Conservation (phyloP, 306 rosid species). For the Castanea crenata region DNA sequence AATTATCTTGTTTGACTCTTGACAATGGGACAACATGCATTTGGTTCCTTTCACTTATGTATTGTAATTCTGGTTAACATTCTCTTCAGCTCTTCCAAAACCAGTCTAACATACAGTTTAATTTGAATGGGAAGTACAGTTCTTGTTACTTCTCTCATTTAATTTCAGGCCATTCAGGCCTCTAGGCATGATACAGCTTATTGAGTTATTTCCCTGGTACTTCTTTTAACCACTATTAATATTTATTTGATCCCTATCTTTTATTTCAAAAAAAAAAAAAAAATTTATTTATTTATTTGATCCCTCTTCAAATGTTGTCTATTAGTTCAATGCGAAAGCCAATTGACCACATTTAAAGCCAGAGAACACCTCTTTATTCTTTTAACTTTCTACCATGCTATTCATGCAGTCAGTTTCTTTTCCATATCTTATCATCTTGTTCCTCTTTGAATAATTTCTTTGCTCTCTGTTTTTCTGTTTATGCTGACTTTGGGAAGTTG, state of each 20-base stretch:
- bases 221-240: neutral
- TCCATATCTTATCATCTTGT: neutral
- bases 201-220: neutral
- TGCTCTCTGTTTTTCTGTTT: neutral
- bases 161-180: neutral
- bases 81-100: neutral
- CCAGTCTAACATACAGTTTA: neutral
- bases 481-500: neutral
- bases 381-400: neutral
- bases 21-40: neutral
- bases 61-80: neutral
- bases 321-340: neutral
- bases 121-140: neutral
- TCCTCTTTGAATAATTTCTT: neutral
- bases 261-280: no score
- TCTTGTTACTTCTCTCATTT: neutral
- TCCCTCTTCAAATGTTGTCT: neutral
- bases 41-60: neutral
- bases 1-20: neutral
- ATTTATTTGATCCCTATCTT: neutral
- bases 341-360: neutral
- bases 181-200: neutral
- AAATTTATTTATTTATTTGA: no score
- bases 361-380: neutral
- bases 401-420: neutral